These are phyloP conservation scores for Lepidium africanum DNA, from an alignment of 345 rosid species.

Conservation along the genomic window DNA sequence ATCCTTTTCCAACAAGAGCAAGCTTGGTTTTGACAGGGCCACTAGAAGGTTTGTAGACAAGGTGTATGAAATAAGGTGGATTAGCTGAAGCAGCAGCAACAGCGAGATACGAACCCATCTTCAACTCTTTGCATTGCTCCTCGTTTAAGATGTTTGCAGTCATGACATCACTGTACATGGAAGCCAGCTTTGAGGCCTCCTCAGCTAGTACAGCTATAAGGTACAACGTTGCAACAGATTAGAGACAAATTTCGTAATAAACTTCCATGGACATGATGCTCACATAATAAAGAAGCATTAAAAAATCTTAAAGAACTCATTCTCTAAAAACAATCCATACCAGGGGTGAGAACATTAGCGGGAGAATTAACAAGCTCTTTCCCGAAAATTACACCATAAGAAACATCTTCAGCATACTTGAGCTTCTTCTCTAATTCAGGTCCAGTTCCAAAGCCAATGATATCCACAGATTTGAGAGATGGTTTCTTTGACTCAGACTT, in stretches of 20 bases:
- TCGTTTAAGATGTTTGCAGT: constrained; percentile 67
- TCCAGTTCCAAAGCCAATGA: constrained; percentile 83
- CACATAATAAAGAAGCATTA: neutral
- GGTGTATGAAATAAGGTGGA: constrained; percentile 84
- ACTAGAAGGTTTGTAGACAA: constrained; percentile 71
- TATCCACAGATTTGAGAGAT: constrained; percentile 64
- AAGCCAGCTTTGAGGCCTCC: constrained; percentile 87
- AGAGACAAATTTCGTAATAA: neutral
- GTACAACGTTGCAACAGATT: constrained; percentile 1
- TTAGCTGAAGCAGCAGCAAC: constrained; percentile 97
- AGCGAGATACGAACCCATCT: constrained; percentile 93
- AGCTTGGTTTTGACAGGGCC: constrained; percentile 74
- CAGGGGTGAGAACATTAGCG: constrained; percentile 93
- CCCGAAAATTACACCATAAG: constrained; percentile 68
- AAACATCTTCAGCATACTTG: constrained; percentile 74
- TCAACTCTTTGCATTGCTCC: constrained; percentile 83
- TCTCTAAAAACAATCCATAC: constrained; percentile 31
- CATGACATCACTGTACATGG: constrained; percentile 60
- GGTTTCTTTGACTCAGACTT: constrained; percentile 71
- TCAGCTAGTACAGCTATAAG: constrained; percentile 72
- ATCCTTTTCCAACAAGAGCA: constrained; percentile 87
- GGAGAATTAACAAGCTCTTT: constrained; percentile 92
- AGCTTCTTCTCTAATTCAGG: constrained; percentile 78
- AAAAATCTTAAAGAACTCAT: neutral
- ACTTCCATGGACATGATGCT: neutral